phyloP scores from a whole-genome alignment of 306 rosid species.

The Vigna trinervia region DNA sequence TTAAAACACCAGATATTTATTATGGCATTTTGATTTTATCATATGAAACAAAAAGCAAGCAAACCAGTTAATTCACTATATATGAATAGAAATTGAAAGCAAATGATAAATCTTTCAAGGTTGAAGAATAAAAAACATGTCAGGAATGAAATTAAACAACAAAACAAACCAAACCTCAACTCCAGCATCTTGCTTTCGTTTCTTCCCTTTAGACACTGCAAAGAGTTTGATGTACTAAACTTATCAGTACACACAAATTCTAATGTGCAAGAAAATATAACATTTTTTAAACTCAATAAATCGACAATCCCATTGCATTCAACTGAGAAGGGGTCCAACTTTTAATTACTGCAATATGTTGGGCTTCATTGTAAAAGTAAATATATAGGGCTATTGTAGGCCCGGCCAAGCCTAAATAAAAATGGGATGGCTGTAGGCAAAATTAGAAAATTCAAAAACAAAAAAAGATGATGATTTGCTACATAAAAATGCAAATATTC shows the following conservation, averaged over 20 bases:
- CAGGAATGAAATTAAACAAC: constrained; percentile 36
- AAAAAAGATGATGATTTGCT: neutral
- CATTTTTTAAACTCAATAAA: constrained; percentile 20
- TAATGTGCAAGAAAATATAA: constrained; percentile 21
- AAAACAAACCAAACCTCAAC: constrained; percentile 69
- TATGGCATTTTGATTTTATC: constrained; percentile 23
- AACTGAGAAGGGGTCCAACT: constrained; percentile 38
- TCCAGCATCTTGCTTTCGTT: constrained; percentile 76
- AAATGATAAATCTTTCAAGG: neutral
- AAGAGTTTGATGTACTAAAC: constrained; percentile 38
- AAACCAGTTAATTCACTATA: constrained; percentile 15
- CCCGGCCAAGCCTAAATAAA: neutral
- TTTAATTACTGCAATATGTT: constrained; percentile 5
- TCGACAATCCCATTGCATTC: constrained; percentile 12
- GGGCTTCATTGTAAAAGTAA: constrained; percentile 1
- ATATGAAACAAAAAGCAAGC: constrained; percentile 32
- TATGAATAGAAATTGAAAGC: constrained; percentile 10
- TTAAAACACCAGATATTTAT: constrained; percentile 22
- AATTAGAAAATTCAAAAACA: constrained; percentile 1
- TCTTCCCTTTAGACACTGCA: constrained; percentile 85
- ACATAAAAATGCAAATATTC: neutral
- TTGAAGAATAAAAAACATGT: neutral
- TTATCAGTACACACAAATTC: constrained; percentile 31
- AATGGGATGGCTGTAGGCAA: constrained; percentile 14
- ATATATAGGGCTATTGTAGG: neutral